Base-by-base conservation (phyloP, 148 eudicot genomes). In the Tetragonia tetragonoides region DNA sequence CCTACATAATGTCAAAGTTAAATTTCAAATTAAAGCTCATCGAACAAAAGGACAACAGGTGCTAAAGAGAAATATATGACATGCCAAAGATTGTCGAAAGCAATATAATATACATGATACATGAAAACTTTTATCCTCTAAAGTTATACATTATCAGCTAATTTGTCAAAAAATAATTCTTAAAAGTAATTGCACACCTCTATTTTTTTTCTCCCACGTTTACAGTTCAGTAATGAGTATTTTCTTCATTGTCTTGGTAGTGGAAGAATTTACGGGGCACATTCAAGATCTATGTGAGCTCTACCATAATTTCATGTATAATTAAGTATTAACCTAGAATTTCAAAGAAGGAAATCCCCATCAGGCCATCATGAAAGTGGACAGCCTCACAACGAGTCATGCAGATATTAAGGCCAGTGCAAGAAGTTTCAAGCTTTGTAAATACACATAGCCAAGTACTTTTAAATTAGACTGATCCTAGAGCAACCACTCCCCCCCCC, bases 1-100 rank as follows among this genome's bases (percentile, higher is more conserved):
- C 99, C 99, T 95, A 76, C 49, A 83, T 72, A 78, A 28, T 60
- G 68, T 77, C 40, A 72, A 49, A 83, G 17, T 65, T 46, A 28
- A 68, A 72, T 72, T n/a, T 64, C 18, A 15, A 16, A 62, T 51
- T 37, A 73, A 40, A 63, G 63, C 40, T 54, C 56, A 23, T 9
- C 54, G 28, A 40, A 42, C 21, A 47, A 77, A 9, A 44, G 6
- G 69, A 28, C 5, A 47, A 71, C n/a, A 23, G 51, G 23, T 38
- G 23, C 10, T 51, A n/a, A 17, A 44, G 74, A 57, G 62, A 38
- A 54, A 40, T 42, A 49, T 10, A 23, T 20, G 28, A n/a, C 60
- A 51, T 42, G 17, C 66, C 44, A 66, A 59, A 42, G 37, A 46
- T 20, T 66, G 28, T 59, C 37, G 72, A 59, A 56, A 72, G 38